These are phyloP conservation scores for Gliomastix tumulicola DNA, from an alignment of 2,329 filamentous ascomycete genomes.

Conservation along the genomic window DNA sequence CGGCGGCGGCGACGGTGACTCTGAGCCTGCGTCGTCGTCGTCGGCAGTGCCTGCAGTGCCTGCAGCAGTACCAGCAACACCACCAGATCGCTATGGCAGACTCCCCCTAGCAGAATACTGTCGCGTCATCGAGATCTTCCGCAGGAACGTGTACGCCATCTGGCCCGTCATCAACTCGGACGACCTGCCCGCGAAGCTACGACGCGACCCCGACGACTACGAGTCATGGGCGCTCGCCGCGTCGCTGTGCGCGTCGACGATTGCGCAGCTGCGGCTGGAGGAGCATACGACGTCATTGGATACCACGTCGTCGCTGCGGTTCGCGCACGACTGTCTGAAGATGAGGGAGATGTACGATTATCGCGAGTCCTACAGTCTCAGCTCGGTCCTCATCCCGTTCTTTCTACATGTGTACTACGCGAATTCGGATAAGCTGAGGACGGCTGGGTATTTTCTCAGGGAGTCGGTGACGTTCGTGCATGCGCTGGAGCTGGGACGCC, in stretches of 20 bases:
- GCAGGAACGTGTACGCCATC: constrained; percentile 9
- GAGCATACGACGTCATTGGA: constrained; percentile 9
- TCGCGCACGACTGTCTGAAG: constrained; percentile 8
- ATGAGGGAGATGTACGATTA: constrained; percentile 14
- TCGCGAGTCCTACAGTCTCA: constrained; percentile 9
- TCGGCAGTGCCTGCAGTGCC: background rate
- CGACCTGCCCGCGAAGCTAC: constrained; percentile 9
- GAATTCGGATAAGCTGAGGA: constrained; percentile 16
- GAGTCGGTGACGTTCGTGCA: constrained; percentile 15
- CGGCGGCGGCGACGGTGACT: background rate
- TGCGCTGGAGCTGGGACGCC: constrained; percentile 11
- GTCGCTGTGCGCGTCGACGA: constrained; percentile 15
- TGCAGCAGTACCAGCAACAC: no score
- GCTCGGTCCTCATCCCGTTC: constrained; percentile 15
- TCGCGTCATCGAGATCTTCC: constrained; percentile 12
- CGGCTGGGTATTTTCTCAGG: constrained; percentile 12
- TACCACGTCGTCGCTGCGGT: background rate
- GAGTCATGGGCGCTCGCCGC: constrained; percentile 15
- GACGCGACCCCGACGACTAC: constrained; percentile 5
- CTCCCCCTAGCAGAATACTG: constrained; percentile 10
- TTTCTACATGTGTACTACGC: constrained; percentile 19
- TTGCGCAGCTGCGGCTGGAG: constrained; percentile 14
- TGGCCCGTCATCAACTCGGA: constrained; percentile 15
- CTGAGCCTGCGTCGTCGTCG: no score
- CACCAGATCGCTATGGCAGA: background rate